Evolutionary conservation across 2,329 filamentous ascomycete species (phyloP).

Genomic region (Trichoderma aggressivum): DNA sequence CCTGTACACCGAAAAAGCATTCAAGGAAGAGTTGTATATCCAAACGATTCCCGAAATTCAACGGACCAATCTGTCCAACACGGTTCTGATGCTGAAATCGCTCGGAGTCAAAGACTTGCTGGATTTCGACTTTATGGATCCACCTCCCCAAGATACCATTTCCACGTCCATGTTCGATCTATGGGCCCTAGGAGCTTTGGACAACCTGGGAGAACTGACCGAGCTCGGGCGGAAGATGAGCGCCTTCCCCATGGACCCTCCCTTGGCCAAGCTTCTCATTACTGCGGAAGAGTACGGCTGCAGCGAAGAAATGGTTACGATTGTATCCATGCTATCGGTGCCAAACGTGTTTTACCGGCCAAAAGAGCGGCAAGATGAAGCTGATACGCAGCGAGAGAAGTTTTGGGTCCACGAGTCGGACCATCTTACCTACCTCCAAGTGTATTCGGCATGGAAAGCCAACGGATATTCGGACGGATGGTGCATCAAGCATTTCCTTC

Average conservation of each 20-base stretch:
- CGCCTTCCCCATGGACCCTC: conserved; percentile 96
- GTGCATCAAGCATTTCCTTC: conserved; percentile 91
- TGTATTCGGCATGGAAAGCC: conserved; percentile 91
- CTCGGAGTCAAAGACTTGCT: conserved; percentile 90
- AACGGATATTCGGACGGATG: conserved; percentile 88
- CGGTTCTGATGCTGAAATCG: conserved; percentile 88
- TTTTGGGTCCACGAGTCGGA: conserved; percentile 98
- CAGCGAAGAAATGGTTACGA: conserved; percentile 96
- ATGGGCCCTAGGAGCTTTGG: conserved; percentile 89
- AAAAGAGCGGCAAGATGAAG: conserved; percentile 94
- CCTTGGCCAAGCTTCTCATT: conserved; percentile 90
- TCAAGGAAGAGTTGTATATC: conserved; percentile 92
- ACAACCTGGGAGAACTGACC: conserved; percentile 91
- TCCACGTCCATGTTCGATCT: conserved; percentile 96
- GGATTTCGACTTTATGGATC: conserved; percentile 99
- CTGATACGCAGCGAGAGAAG: conserved; percentile 90
- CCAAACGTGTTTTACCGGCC: conserved; percentile 96
- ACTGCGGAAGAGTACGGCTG: conserved; percentile 86
- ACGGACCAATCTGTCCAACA: conserved; percentile 92
- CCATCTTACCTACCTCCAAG: conserved; percentile 90
- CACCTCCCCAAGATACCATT: conserved; percentile 95
- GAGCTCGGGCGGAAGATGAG: conserved; percentile 89
- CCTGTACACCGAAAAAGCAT: conserved; percentile 90
- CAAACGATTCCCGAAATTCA: conserved; percentile 98
- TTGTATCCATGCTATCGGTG: conserved; percentile 96